A percentile compares a stretch with the other conserved stretches of the same genome.
Conservation (phyloP, 1,284 basidiomycete species). For the Cystobasidium sp. region DNA sequence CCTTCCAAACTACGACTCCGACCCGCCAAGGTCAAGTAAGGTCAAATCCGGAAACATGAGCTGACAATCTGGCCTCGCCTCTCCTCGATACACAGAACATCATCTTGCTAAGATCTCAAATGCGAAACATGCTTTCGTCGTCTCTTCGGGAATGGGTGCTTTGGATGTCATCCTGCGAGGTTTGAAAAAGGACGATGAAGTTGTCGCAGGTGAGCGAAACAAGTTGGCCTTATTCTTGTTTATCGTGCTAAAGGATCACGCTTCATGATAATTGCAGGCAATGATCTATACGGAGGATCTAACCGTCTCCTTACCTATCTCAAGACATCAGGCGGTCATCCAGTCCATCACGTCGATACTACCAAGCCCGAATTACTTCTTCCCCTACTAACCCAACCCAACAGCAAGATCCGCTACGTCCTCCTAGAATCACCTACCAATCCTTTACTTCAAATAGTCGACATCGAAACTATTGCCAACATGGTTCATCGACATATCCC, state of each 20-base stretch:
- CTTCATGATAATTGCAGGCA: too few species aligned
- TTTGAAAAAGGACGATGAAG: constrained; percentile 89
- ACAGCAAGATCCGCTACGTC: constrained; percentile 79
- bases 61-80: neutral
- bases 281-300: constrained; percentile 97
- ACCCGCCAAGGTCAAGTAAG: neutral
- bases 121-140: constrained; percentile 82
- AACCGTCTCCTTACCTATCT: constrained; percentile 89
- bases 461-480: constrained; percentile 78
- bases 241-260: neutral
- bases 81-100: constrained; percentile 67
- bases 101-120: constrained; percentile 94
- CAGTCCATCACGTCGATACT: constrained; percentile 92
- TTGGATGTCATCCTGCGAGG: constrained; percentile 92
- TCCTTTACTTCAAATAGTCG: constrained; percentile 92
- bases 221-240: too few species aligned
- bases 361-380: constrained; percentile 71
- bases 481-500: constrained; percentile 78
- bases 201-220: constrained; percentile 76
- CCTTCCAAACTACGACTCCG: neutral
- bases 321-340: constrained; percentile 81
- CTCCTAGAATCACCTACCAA: constrained; percentile 97
- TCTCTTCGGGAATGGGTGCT: constrained; percentile 97
- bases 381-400: constrained; percentile 69
- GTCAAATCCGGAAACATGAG: neutral